Base-by-base conservation (phyloP, 2,329 filamentous ascomycete species). In the Ceratocystis ficicola region DNA sequence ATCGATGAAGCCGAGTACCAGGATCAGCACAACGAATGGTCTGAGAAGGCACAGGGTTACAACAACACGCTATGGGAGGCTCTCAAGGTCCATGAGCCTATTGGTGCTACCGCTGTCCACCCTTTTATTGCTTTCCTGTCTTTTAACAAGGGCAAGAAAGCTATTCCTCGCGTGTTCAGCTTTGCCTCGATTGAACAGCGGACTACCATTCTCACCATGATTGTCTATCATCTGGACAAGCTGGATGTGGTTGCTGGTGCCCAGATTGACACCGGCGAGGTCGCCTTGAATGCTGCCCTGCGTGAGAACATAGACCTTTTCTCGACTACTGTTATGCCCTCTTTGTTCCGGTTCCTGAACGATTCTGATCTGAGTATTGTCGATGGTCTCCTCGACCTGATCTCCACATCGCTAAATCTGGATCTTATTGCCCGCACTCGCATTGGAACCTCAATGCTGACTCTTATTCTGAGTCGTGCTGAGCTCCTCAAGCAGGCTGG, bases 111-210 rank as follows among this genome's bases (percentile, higher is more conserved):
- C 64, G 83, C 88, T 3, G 81, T 86, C 20, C 94, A 99, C 74
- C 94, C 94, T 0, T 99, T 99, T 76, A 96, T 99, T 70, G 90
- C 92, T 60, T 93, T 99, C 74, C 79, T 99, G 60, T 95, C 92
- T 3, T 95, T 94, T 72, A 85, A 87, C 70, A 99, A 99, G 79
- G 94, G 94, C 72, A 97, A 96, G 79, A 96, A 94, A 78, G 90
- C 89, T 1, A 90, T 99, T 68, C 91, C 91, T 62, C 90, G 94
- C 65, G 89, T 97, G 64, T 97, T 97, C 83, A 87, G 91, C 55
- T 90, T 96, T 72, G 89, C 96, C 64, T 88, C 89, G 69, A 88
- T 92, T 69, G 89, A 96, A 73, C 92, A 97, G 76, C 89, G 93
- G 62, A 92, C 94, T 25, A 97, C 92, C 0, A 90, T 97, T 69